Evolutionary conservation across 2,329 filamentous ascomycete genomes (phyloP).

Genomic region (Chalara sp.): DNA sequence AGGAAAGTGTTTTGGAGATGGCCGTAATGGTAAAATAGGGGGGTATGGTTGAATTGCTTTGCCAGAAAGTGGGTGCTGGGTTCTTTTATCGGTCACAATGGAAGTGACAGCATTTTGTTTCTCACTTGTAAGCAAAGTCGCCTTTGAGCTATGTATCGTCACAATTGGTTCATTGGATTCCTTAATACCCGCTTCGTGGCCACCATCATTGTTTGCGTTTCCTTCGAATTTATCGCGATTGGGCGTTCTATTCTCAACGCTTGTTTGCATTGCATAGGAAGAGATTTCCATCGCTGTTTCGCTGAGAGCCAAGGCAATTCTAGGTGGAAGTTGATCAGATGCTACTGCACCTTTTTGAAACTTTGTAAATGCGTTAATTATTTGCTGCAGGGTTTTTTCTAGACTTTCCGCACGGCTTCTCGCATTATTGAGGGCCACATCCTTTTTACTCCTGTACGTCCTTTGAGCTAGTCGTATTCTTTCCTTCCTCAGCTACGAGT

Average conservation of each 20-base stretch:
- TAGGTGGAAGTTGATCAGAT: neutral
- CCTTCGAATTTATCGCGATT: neutral
- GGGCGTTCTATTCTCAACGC: neutral
- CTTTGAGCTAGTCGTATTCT: slow-evolving; percentile 1
- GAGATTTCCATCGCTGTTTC: neutral
- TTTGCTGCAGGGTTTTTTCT: neutral
- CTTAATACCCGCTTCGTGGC: neutral
- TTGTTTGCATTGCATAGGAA: neutral
- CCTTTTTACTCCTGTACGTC: neutral
- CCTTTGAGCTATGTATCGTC: neutral
- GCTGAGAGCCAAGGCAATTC: neutral
- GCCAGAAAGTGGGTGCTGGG: neutral
- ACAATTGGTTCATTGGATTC: neutral
- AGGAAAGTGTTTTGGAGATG: neutral
- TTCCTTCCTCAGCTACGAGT: neutral
- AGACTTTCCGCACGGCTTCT: neutral
- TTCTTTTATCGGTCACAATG: neutral
- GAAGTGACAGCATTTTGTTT: neutral
- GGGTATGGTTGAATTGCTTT: neutral
- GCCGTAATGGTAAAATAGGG: neutral
- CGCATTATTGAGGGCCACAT: neutral
- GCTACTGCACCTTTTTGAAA: neutral
- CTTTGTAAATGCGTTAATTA: neutral
- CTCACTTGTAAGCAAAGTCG: too few species aligned
- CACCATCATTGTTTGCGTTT: neutral